Conservation (phyloP, 352 stramenopile genomes). For the Phytopythium aichiense region DNA sequence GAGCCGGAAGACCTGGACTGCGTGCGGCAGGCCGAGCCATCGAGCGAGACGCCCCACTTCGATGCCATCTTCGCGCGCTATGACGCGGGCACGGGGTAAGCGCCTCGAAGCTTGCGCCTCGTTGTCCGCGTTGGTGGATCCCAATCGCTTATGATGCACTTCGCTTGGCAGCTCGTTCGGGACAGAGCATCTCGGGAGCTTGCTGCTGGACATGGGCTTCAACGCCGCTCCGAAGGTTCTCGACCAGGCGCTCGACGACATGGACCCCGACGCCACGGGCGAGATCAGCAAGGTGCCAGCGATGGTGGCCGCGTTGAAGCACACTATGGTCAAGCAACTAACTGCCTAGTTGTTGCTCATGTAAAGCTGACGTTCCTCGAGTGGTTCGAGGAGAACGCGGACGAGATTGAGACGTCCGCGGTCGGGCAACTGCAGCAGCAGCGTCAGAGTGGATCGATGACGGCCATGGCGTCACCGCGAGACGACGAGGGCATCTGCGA, state of each 20-base stretch:
- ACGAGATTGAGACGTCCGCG: conserved; percentile 38
- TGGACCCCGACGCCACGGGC: conserved; percentile 61
- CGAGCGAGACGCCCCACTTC: conserved; percentile 62
- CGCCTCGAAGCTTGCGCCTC: background rate
- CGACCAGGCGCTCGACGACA: conserved; percentile 57
- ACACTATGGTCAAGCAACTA: background rate
- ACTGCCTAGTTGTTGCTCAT: background rate
- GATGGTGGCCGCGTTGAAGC: background rate
- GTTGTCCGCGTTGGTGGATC: background rate
- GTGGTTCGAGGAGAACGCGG: conserved; percentile 67
- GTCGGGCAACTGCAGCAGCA: conserved; percentile 1
- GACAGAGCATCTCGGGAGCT: conserved; percentile 50
- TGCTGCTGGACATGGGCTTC: conserved; percentile 75
- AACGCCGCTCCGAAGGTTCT: conserved; percentile 44
- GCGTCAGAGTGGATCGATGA: background rate
- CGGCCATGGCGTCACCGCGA: conserved; percentile 8
- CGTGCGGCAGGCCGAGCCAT: conserved; percentile 16
- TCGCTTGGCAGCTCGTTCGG: conserved; percentile 27
- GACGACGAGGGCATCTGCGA: conserved; percentile 29
- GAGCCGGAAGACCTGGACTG: conserved; percentile 16
- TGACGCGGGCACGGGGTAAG: conserved; percentile 33
- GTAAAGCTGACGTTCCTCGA: conserved; percentile 53
- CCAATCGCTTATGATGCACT: background rate
- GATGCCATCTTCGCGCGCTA: conserved; percentile 53
- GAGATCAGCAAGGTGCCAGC: conserved; percentile 46